Evolutionary conservation across 1,284 basidiomycete genomes (phyloP).

Genomic region (Cutaneotrichosporon sp.): DNA sequence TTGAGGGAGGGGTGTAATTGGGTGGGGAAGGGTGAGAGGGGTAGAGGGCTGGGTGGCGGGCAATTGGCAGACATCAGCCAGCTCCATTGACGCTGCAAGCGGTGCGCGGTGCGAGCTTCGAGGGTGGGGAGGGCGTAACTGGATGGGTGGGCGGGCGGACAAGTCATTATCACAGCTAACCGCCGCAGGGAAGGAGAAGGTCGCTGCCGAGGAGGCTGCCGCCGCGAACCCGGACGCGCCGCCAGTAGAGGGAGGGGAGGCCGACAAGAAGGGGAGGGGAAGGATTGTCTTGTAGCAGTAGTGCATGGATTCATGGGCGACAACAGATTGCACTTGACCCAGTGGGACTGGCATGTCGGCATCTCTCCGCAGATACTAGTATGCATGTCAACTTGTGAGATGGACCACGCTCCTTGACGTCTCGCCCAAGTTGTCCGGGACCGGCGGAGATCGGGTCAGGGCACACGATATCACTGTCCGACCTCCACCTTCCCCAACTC

Average conservation of each 20-base stretch:
- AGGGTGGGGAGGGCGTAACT: too few species aligned
- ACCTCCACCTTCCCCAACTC: not conserved
- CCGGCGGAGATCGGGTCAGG: not conserved
- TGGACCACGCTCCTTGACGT: not conserved
- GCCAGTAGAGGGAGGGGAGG: not conserved
- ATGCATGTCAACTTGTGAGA: not conserved
- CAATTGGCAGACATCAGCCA: too few species aligned
- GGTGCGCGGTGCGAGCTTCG: too few species aligned
- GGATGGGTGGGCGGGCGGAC: too few species aligned
- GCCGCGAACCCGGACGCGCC: not conserved
- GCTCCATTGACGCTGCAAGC: too few species aligned
- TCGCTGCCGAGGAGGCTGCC: conserved; percentile 3
- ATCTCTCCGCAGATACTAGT: not conserved
- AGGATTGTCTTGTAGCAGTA: not conserved
- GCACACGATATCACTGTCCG: not conserved
- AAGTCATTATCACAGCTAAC: too few species aligned
- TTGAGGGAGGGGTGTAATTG: too few species aligned
- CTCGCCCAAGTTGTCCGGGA: not conserved
- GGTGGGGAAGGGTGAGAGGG: too few species aligned
- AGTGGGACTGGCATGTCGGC: not conserved
- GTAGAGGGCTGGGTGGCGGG: too few species aligned
- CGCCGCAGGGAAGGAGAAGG: conserved; percentile 18
- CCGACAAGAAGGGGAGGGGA: not conserved
- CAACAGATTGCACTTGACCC: not conserved
- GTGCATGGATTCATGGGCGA: not conserved